These are phyloP conservation scores for Domatiomyces globalis DNA, from an alignment of 2,329 filamentous ascomycete species.

Conservation along the genomic window DNA sequence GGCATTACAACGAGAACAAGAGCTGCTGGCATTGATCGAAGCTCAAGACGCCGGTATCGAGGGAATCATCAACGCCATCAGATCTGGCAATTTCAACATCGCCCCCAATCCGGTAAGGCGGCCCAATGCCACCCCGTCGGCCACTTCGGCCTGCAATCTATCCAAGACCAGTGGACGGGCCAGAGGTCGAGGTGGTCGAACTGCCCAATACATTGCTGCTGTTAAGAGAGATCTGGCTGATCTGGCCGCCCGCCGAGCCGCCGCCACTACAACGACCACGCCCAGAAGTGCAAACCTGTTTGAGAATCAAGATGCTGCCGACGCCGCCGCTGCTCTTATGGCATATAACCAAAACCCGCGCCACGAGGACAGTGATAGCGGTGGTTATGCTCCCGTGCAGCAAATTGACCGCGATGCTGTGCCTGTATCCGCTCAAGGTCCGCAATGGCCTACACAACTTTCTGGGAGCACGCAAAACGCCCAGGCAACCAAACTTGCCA, in stretches of 20 bases:
- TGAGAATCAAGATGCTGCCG: background rate
- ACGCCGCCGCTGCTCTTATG: background rate
- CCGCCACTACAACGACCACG: too few species aligned
- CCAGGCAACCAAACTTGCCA: background rate
- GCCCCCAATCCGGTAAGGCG: background rate
- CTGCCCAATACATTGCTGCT: background rate
- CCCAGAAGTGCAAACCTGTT: background rate
- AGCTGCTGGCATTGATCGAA: constrained; percentile 6
- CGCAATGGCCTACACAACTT: background rate
- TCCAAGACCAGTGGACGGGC: background rate
- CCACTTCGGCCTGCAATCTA: background rate
- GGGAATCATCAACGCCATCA: constrained; percentile 3
- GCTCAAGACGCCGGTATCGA: constrained; percentile 7
- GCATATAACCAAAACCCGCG: background rate
- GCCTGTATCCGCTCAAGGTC: background rate
- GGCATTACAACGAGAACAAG: constrained; percentile 17
- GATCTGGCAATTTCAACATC: constrained; percentile 1
- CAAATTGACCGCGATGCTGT: background rate
- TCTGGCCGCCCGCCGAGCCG: background rate
- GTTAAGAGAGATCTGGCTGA: background rate
- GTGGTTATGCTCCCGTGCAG: background rate
- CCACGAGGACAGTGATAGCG: background rate
- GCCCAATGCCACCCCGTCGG: background rate
- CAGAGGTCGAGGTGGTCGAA: background rate
- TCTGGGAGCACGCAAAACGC: too few species aligned